These are phyloP conservation scores for Oenanthe sinensis DNA, from an alignment of 129 eudicot genomes.

Conservation along the genomic window DNA sequence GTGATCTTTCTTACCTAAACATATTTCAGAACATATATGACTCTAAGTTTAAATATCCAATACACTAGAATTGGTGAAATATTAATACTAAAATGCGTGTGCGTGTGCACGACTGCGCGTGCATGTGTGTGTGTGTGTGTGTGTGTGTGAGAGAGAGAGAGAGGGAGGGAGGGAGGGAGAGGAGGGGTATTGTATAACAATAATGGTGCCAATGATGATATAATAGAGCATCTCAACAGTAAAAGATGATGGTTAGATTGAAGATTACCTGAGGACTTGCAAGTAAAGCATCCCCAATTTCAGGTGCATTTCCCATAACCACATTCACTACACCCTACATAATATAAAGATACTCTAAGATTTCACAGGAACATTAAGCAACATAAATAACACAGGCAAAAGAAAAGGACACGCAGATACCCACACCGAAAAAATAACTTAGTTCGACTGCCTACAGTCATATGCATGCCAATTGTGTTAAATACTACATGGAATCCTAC, in stretches of 20 bases:
- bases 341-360: not conserved
- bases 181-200: not conserved
- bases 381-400: not conserved
- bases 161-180: no score
- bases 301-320: constrained; percentile 92
- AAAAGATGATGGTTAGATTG: not conserved
- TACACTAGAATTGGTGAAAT: constrained; percentile 2
- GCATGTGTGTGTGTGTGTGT: not conserved
- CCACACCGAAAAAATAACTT: not conserved
- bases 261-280: constrained; percentile 53
- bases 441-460: not conserved
- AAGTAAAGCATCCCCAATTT: constrained; percentile 58
- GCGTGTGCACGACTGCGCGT: not conserved
- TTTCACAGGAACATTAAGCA: not conserved
- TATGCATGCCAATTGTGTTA: not conserved
- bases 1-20: constrained; percentile 87
- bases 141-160: not conserved
- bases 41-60: not conserved
- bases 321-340: constrained; percentile 84
- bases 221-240: not conserved
- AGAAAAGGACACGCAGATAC: not conserved
- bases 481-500: not conserved
- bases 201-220: no score
- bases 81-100: not conserved
- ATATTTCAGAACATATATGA: constrained; percentile 12